A percentile compares a stretch with the other conserved stretches of the same genome.
phyloP scores from a whole-genome alignment of 331 rosid species.

The Malus hybrid region DNA sequence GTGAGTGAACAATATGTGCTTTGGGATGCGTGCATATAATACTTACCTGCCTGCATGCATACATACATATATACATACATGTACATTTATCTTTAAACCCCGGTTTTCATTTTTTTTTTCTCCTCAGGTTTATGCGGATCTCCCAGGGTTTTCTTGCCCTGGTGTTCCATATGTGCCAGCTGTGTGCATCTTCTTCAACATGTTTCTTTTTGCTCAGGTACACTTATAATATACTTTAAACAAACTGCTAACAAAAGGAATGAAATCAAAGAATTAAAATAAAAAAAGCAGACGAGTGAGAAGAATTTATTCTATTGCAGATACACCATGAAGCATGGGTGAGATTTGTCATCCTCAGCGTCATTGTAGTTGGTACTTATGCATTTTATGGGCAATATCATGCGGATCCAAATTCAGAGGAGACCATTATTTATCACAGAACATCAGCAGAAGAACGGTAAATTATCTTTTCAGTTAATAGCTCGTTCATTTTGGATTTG shows the following conservation, averaged over 20 bases:
- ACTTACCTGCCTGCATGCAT: too few species aligned
- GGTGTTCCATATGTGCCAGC: constrained; percentile 76
- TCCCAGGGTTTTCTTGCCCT: constrained; percentile 89
- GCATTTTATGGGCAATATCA: constrained; percentile 90
- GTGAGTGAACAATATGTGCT: constrained; percentile 32
- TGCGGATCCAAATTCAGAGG: constrained; percentile 67
- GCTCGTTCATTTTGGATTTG: not conserved
- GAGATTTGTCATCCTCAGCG: constrained; percentile 67
- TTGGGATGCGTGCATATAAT: not conserved
- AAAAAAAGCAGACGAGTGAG: constrained; percentile 4
- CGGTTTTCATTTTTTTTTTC: constrained; percentile 9
- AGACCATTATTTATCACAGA: constrained; percentile 36
- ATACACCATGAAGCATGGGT: constrained; percentile 89
- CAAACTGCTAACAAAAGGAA: constrained; percentile 4
- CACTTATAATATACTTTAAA: not conserved
- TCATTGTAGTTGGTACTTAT: constrained; percentile 48
- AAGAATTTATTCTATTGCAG: constrained; percentile 32
- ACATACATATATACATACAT: not conserved
- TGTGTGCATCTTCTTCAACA: constrained; percentile 83
- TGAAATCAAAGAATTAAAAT: not conserved
- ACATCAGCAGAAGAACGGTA: constrained; percentile 32
- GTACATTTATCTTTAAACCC: not conserved
- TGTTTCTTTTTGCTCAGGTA: constrained; percentile 94
- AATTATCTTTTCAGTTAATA: constrained; percentile 2
- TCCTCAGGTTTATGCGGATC: constrained; percentile 56